Evolutionary conservation across 179 eudicot species (phyloP).

Genomic region (Sideroxylon spinosum): DNA sequence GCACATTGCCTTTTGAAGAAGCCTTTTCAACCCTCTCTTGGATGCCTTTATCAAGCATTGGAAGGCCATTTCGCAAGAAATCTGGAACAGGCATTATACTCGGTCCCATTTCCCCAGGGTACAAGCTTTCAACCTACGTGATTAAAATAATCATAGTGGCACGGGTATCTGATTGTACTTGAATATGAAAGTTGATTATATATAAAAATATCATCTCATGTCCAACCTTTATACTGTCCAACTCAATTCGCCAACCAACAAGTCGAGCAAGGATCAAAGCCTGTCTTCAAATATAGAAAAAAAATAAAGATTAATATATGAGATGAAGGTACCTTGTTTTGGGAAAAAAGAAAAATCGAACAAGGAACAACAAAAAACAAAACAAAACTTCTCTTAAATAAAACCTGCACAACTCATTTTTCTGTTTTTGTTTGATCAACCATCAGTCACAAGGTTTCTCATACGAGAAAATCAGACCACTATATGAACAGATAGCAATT

Average conservation of each 20-base stretch:
- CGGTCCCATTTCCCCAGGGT: conserved; percentile 79
- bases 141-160: conserved; percentile 1
- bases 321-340: neutral
- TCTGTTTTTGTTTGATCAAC: neutral
- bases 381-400: neutral
- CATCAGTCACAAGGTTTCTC: conserved; percentile 1
- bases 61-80: conserved; percentile 71
- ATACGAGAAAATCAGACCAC: neutral
- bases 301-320: conserved; percentile 6
- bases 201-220: neutral
- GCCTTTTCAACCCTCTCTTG: conserved; percentile 60
- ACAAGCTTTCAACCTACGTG: conserved; percentile 76
- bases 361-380: too few species aligned
- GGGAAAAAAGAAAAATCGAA: too few species aligned
- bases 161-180: neutral
- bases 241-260: conserved; percentile 61
- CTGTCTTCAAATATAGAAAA: conserved; percentile 37
- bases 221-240: conserved; percentile 65
- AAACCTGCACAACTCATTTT: neutral
- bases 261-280: conserved; percentile 93
- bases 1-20: conserved; percentile 69
- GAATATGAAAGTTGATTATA: neutral
- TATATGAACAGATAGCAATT: neutral
- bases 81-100: conserved; percentile 56
- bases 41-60: conserved; percentile 61